phyloP scores from a whole-genome alignment of 192 early-diverging fungal species.

The Coemansia umbellata region DNA sequence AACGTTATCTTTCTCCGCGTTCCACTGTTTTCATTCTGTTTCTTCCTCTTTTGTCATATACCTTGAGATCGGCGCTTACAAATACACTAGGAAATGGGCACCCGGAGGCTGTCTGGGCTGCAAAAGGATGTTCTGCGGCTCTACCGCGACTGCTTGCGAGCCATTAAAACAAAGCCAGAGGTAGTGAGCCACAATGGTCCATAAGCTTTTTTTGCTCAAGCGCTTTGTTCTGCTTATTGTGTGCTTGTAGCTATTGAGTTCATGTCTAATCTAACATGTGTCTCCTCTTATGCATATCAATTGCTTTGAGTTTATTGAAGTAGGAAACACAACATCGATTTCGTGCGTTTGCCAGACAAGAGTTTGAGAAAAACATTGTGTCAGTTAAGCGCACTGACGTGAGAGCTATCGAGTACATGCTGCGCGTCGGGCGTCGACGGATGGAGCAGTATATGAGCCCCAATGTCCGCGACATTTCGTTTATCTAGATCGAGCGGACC shows the following conservation, averaged over 20 bases:
- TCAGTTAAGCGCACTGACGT: conserved; percentile 57
- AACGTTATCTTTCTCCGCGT: background rate
- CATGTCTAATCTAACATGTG: too few species aligned
- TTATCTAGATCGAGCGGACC: too few species aligned
- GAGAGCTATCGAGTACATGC: conserved; percentile 65
- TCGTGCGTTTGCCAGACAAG: conserved; percentile 61
- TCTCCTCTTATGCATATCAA: too few species aligned
- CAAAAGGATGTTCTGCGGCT: conserved; percentile 63
- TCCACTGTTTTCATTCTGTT: background rate
- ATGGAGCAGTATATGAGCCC: conserved; percentile 60
- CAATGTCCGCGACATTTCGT: conserved; percentile 57
- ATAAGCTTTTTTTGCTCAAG: too few species aligned
- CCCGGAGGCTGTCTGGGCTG: conserved; percentile 57
- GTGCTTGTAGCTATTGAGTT: too few species aligned
- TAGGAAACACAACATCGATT: conserved; percentile 62
- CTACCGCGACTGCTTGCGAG: conserved; percentile 68
- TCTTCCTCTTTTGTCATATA: background rate
- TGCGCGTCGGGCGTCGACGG: conserved; percentile 61
- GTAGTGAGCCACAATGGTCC: conserved; percentile 25
- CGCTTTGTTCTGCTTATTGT: too few species aligned
- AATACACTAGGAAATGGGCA: conserved; percentile 4
- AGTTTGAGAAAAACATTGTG: conserved; percentile 58
- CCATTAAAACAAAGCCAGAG: conserved; percentile 59
- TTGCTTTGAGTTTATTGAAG: too few species aligned
- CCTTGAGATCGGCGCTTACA: background rate